Conservation (phyloP, 305 asterid genomes). For the Lippia alba region DNA sequence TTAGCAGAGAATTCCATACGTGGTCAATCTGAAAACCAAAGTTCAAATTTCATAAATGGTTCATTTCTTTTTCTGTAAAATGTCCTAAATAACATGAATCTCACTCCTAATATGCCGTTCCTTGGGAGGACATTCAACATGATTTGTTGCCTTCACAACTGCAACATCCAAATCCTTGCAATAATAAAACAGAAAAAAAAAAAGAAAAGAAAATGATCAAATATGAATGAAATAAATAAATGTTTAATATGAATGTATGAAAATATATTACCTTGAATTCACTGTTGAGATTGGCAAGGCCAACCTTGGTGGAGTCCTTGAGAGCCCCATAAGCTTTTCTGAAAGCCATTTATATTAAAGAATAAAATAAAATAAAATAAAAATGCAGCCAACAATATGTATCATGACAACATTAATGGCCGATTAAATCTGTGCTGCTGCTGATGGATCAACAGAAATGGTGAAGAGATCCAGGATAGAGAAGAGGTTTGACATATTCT, state of each 20-base stretch:
- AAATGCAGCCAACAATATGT: background rate
- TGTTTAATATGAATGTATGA: background rate
- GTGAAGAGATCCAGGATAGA: constrained; percentile 37
- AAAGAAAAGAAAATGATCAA: background rate
- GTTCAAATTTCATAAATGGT: too few species aligned
- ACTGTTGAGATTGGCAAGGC: constrained; percentile 84
- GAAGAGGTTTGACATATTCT: constrained; percentile 22
- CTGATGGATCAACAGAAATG: constrained; percentile 21
- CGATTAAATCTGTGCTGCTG: constrained; percentile 13
- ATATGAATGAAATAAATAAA: background rate
- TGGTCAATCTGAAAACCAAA: constrained; percentile 26
- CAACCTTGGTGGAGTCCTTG: constrained; percentile 79
- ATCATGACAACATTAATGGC: background rate
- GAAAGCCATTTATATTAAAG: constrained; percentile 54
- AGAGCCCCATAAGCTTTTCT: constrained; percentile 81
- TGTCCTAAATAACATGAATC: too few species aligned
- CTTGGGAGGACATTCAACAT: constrained; percentile 77
- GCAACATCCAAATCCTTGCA: constrained; percentile 78
- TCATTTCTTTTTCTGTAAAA: too few species aligned
- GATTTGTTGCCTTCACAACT: constrained; percentile 81
- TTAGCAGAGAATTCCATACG: background rate
- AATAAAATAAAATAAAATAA: background rate
- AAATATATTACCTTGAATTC: constrained; percentile 64
- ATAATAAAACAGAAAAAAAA: constrained; percentile 1
- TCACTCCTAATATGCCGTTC: constrained; percentile 77